A percentile compares a stretch with the other conserved stretches of the same genome.
phyloP scores from a whole-genome alignment of 768 basidiomycete species.

The Mycena pura region DNA sequence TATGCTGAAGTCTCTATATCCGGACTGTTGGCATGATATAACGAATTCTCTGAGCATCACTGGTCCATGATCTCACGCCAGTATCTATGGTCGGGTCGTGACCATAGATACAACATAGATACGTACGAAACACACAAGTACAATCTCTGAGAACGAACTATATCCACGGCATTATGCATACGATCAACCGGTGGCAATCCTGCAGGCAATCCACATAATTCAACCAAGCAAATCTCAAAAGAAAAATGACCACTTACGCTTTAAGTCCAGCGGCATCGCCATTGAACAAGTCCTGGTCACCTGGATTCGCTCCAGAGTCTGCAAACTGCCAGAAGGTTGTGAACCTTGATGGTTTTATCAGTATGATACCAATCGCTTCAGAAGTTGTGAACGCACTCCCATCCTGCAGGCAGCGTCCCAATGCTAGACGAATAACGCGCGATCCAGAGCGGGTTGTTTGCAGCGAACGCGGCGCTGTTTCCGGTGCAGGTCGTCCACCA shows the following conservation, averaged over 20 bases:
- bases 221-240: not conserved
- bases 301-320: constrained; percentile 60
- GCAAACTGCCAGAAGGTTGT: constrained; percentile 69
- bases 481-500: constrained; percentile 78
- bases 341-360: constrained; percentile 36
- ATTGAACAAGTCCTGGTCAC: constrained; percentile 65
- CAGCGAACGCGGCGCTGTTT: constrained; percentile 56
- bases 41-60: no score
- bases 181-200: constrained; percentile 14
- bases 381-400: constrained; percentile 42
- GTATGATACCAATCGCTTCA: no score
- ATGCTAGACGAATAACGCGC: constrained; percentile 57
- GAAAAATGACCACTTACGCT: constrained; percentile 34
- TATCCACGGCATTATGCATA: no score
- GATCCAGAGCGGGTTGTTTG: constrained; percentile 66
- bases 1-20: no score
- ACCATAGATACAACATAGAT: no score
- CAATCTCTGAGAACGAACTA: not conserved
- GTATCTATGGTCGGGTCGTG: no score
- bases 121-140: not conserved
- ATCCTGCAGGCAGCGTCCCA: constrained; percentile 66
- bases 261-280: constrained; percentile 53
- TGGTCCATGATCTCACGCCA: no score
- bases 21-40: no score
- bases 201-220: not conserved